A percentile compares a stretch with the other conserved stretches of the same genome.
These are phyloP conservation scores for Punica granatum DNA, from an alignment of 345 rosid species.

Conservation along the genomic window DNA sequence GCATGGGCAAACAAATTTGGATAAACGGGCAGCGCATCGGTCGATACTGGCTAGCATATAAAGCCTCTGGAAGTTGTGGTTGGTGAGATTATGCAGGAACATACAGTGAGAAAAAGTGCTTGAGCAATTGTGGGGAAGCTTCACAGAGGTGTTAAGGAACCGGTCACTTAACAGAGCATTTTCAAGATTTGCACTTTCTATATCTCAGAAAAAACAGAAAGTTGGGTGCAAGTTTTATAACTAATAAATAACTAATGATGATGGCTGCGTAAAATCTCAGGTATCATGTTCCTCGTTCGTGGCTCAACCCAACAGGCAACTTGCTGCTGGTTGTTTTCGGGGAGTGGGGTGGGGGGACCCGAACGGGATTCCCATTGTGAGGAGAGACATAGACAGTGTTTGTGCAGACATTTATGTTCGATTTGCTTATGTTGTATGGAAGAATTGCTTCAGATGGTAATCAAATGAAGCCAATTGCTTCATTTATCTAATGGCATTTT, in stretches of 20 bases:
- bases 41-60: constrained; percentile 42
- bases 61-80: constrained; percentile 35
- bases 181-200: too few species aligned
- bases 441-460: too few species aligned
- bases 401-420: too few species aligned
- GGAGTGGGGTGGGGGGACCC: constrained; percentile 99
- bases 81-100: constrained; percentile 63
- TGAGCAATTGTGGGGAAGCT: constrained; percentile 82
- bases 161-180: too few species aligned
- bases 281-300: too few species aligned
- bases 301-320: too few species aligned
- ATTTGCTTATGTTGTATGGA: too few species aligned
- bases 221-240: too few species aligned
- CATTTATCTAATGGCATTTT: too few species aligned
- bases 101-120: constrained; percentile 67
- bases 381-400: too few species aligned
- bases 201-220: neutral
- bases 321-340: too few species aligned
- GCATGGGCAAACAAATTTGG: constrained; percentile 57
- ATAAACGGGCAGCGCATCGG: constrained; percentile 46
- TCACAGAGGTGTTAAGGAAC: constrained; percentile 78
- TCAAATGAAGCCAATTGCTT: too few species aligned
- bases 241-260: neutral
- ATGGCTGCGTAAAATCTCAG: neutral
- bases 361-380: constrained; percentile 66